Conservation (phyloP, 139 green algal species). For the Volvox africanus region DNA sequence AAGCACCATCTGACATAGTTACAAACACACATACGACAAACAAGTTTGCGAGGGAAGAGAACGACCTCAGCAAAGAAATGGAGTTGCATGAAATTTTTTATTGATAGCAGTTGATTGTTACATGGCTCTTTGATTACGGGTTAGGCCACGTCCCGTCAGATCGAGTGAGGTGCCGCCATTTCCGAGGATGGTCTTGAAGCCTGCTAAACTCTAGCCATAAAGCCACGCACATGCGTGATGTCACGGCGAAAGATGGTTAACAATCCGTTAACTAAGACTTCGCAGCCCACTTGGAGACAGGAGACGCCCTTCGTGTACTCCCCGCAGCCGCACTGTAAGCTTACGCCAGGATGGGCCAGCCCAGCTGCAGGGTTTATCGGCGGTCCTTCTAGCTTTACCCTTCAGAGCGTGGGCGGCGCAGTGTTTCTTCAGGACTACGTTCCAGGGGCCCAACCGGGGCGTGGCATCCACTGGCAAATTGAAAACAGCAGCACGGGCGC, state of each 20-base stretch:
- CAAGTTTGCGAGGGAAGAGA: not conserved
- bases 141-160: not conserved
- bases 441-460: constrained; percentile 13
- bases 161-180: not conserved
- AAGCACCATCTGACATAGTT: not conserved
- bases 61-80: too few species aligned
- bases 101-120: too few species aligned
- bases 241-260: not conserved
- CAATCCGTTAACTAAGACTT: not conserved
- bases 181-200: not conserved
- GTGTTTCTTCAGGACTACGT: not conserved
- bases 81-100: too few species aligned
- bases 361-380: not conserved
- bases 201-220: not conserved
- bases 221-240: not conserved
- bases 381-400: constrained; percentile 31
- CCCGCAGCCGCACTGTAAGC: not conserved
- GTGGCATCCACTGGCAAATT: constrained; percentile 55
- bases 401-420: constrained; percentile 35
- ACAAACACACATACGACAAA: not conserved
- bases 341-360: constrained; percentile 28
- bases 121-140: too few species aligned
- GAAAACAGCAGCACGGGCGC: constrained; percentile 51
- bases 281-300: constrained; percentile 4
- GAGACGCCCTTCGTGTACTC: constrained; percentile 7